These are phyloP conservation scores for Cystobasidium ongulense DNA, from an alignment of 768 basidiomycete species.

Conservation along the genomic window DNA sequence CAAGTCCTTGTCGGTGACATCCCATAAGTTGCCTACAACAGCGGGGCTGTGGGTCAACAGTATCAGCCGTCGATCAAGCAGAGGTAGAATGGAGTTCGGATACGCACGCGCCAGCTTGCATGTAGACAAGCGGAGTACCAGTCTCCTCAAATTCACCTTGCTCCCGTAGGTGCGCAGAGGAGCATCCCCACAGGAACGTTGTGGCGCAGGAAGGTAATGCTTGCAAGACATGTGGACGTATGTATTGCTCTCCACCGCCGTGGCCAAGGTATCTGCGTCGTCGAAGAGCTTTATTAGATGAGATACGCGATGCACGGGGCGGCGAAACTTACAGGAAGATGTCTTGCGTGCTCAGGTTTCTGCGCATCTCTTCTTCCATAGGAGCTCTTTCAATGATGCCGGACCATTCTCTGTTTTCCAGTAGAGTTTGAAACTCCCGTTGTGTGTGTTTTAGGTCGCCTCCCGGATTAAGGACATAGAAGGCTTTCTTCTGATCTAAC, in stretches of 20 bases:
- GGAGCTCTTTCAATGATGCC: conserved; percentile 68
- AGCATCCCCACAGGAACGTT: conserved; percentile 98
- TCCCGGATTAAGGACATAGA: conserved; percentile 82
- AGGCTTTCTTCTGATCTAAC: conserved; percentile 63
- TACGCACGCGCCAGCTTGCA: conserved; percentile 92
- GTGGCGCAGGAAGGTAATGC: conserved; percentile 76
- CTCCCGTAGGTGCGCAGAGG: conserved; percentile 74
- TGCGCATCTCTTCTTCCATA: conserved; percentile 71
- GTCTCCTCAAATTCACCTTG: conserved; percentile 90
- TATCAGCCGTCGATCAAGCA: background rate
- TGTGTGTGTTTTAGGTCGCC: conserved; percentile 81
- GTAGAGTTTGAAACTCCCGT: conserved; percentile 69
- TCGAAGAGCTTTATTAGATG: no score
- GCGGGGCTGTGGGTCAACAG: conserved; percentile 59
- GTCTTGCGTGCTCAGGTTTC: conserved; percentile 84
- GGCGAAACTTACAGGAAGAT: background rate
- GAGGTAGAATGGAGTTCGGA: background rate
- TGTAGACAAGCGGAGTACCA: conserved; percentile 89
- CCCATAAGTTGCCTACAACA: conserved; percentile 91
- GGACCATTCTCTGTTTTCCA: conserved; percentile 77
- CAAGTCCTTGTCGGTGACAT: conserved; percentile 94
- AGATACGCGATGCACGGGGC: no score
- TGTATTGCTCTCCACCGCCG: conserved; percentile 89
- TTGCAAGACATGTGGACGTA: conserved; percentile 75
- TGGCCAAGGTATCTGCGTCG: conserved; percentile 83